Conservation (phyloP, 495 filamentous ascomycete species). For the Durotheca rogersii region DNA sequence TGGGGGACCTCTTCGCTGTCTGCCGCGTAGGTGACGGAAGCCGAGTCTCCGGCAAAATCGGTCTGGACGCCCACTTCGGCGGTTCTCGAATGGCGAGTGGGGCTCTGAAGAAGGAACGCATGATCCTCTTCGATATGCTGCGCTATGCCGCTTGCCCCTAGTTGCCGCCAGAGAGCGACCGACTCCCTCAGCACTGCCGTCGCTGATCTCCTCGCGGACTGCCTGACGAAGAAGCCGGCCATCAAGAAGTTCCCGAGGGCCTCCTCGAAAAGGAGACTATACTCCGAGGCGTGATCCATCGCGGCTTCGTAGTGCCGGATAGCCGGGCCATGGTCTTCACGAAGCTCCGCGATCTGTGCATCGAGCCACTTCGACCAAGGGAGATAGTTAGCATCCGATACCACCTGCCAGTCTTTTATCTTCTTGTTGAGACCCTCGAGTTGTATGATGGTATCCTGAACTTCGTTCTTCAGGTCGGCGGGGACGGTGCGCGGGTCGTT, state of each 20-base stretch:
- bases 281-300: conserved; percentile 75
- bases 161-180: conserved; percentile 68
- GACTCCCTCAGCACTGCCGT: conserved; percentile 70
- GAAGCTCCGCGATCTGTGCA: conserved; percentile 68
- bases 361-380: conserved; percentile 74
- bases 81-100: conserved; percentile 58
- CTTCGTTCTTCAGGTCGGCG: conserved; percentile 51
- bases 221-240: conserved; percentile 72
- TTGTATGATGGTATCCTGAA: conserved; percentile 56
- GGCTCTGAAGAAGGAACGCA: conserved; percentile 68
- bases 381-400: conserved; percentile 77
- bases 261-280: conserved; percentile 77
- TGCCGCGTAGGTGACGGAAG: conserved; percentile 54
- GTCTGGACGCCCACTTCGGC: conserved; percentile 77
- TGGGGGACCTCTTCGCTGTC: conserved; percentile 58
- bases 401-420: conserved; percentile 65
- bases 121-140: conserved; percentile 69
- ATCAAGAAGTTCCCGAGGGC: conserved; percentile 76
- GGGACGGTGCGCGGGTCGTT: conserved; percentile 52
- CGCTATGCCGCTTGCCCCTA: conserved; percentile 75
- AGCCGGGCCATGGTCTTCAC: conserved; percentile 59
- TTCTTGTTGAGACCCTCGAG: conserved; percentile 57
- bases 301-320: conserved; percentile 71
- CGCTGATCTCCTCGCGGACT: conserved; percentile 70
- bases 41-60: conserved; percentile 61